These are phyloP conservation scores for Sonneratia alba DNA, from an alignment of 345 rosid genomes.

Conservation along the genomic window DNA sequence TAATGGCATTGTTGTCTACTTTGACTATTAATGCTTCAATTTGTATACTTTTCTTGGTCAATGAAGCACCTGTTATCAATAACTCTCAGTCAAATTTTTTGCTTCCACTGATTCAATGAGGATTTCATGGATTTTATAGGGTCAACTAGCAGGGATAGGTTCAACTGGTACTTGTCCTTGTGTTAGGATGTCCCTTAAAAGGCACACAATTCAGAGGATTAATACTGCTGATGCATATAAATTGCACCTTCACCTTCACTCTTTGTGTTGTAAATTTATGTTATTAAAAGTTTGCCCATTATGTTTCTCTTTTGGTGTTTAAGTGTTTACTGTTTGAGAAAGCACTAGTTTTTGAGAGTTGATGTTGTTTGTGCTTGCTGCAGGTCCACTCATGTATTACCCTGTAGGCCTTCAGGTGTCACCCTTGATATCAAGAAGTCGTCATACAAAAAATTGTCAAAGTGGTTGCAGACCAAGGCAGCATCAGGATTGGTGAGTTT, in stretches of 20 bases:
- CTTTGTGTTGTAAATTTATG: not conserved
- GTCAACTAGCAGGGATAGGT: not conserved
- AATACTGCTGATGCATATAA: not conserved
- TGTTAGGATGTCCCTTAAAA: not conserved
- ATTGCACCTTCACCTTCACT: not conserved
- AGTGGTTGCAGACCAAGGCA: conserved; percentile 90
- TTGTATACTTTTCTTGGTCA: not conserved
- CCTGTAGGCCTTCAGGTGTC: conserved; percentile 78
- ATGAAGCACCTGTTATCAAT: not conserved
- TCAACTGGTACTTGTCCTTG: not conserved
- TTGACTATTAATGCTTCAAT: not conserved
- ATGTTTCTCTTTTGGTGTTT: not conserved
- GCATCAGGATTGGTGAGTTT: conserved; percentile 62
- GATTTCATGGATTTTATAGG: not conserved
- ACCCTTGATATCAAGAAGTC: conserved; percentile 82
- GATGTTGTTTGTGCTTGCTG: conserved; percentile 15
- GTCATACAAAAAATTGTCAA: conserved; percentile 85
- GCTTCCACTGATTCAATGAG: not conserved
- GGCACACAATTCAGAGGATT: not conserved
- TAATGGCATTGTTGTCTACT: not conserved
- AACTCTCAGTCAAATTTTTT: not conserved
- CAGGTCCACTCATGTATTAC: conserved; percentile 85
- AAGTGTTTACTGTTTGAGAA: not conserved
- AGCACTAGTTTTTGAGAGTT: not conserved
- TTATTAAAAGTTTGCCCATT: not conserved